Evolutionary conservation across 2,329 filamentous ascomycete species (phyloP), one percentile per base, ranked within the genome.

Genomic region (Cytospora paraplurivora): DNA sequence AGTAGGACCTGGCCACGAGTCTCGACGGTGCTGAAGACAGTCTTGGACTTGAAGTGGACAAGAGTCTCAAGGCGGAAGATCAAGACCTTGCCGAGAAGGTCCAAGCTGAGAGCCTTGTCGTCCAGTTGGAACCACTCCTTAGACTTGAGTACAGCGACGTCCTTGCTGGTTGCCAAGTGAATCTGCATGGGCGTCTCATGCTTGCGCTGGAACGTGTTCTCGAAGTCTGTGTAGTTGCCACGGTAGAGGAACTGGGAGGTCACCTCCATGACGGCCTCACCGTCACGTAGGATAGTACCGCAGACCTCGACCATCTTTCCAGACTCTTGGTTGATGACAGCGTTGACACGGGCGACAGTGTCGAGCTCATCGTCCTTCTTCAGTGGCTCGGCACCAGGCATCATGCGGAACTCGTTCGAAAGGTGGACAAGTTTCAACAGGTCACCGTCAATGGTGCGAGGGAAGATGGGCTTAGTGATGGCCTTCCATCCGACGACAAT

Each of bases 251-350:
- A 99, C 77, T 99, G 95, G 67, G 93, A 97, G 13, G 93, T 98
- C 34, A 99, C 95, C 75, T 99, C 93, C 95, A 99, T 99, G 67
- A 99, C 92, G 7, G 93, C 84, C 75, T 91, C 78, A 33, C 90
- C 90, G 60, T 93, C 87, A 51, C 95, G 90, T 60, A 85, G 89
- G 72, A 99, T 97, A 7, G 95, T 99, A 67, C 95, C 95, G 72
- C 93, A 97, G n/a, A 99, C 94, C 78, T 99, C 96, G 19, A 99
- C 96, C 93, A 99, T 97, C 84, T 99, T 99, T 55, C 95, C 95
- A 65, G 95, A 93, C 15, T 97, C 93, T 76, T 99, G 93, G 80
- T 98, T 99, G 81, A 99, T 90, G 72, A 99, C 93, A 17, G 95
- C 93, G 71, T 99, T 98, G 80, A 99, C 91, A 76, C 96, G 93